These are phyloP conservation scores for Neoboletus magnificus DNA, from an alignment of 768 basidiomycete species.

Conservation along the genomic window DNA sequence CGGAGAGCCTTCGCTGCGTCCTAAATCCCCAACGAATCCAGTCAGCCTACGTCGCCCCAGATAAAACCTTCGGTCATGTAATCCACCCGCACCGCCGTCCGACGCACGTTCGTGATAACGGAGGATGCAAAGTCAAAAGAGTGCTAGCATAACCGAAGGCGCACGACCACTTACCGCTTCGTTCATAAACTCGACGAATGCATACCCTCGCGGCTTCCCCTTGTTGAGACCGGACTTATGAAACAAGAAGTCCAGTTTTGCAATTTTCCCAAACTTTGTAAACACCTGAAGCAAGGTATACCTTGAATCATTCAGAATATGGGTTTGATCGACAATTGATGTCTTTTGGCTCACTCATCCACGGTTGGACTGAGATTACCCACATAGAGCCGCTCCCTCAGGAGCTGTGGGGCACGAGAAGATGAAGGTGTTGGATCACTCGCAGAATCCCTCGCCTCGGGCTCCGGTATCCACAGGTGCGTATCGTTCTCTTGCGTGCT, in stretches of 20 bases:
- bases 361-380: slow-evolving; percentile 86
- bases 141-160: slow-evolving; percentile 17
- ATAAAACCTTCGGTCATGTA: slow-evolving; percentile 22
- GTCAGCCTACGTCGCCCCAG: slow-evolving; percentile 17
- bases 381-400: slow-evolving; percentile 81
- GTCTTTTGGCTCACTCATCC: slow-evolving; percentile 62
- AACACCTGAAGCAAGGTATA: slow-evolving; percentile 88
- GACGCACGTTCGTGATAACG: slow-evolving; percentile 19
- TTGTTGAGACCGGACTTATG: slow-evolving; percentile 87
- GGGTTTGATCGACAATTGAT: not conserved
- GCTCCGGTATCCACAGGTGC: slow-evolving; percentile 34
- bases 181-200: slow-evolving; percentile 82
- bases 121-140: slow-evolving; percentile 26
- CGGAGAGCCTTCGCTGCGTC: slow-evolving; percentile 79
- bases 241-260: slow-evolving; percentile 92
- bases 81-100: slow-evolving; percentile 17
- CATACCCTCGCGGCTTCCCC: slow-evolving; percentile 94
- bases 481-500: slow-evolving; percentile 7
- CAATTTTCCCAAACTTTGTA: slow-evolving; percentile 87
- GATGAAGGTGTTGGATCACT: slow-evolving; percentile 21
- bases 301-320: slow-evolving; percentile 40
- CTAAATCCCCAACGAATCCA: slow-evolving; percentile 42
- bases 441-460: slow-evolving; percentile 17
- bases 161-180: slow-evolving; percentile 63
- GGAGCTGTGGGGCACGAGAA: slow-evolving; percentile 27